These are phyloP conservation scores for Aspergillus hortae DNA, from an alignment of 2,329 filamentous ascomycete species.

Conservation along the genomic window DNA sequence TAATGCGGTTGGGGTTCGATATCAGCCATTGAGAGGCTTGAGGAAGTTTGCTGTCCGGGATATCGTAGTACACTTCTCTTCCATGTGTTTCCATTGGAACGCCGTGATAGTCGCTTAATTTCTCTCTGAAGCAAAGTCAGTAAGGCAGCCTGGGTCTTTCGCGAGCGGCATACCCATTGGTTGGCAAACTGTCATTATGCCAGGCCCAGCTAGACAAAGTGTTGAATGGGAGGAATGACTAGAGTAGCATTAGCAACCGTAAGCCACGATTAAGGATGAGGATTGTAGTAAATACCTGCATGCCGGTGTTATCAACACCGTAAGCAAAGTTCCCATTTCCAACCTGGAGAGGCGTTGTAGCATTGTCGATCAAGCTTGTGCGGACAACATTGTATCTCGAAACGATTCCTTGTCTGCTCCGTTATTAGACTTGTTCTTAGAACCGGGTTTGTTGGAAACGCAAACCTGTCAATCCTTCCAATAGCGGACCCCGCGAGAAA, in stretches of 20 bases:
- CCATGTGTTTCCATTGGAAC: constrained; percentile 10
- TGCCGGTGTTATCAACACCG: constrained; percentile 14
- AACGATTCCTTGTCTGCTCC: constrained; percentile 3
- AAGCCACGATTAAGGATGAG: not conserved
- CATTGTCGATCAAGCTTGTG: constrained; percentile 8
- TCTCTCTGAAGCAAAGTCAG: not conserved
- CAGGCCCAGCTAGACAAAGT: constrained; percentile 15
- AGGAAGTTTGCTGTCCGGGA: constrained; percentile 11
- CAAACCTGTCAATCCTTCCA: constrained; percentile 4
- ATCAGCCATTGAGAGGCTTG: constrained; percentile 14
- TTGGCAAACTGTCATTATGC: constrained; percentile 14
- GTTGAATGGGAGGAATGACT: constrained; percentile 14
- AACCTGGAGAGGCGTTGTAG: constrained; percentile 13
- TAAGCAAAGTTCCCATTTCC: constrained; percentile 17
- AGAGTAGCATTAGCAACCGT: not conserved
- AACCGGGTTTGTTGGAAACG: not conserved
- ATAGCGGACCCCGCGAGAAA: not conserved
- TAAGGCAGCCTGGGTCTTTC: too few relatives aligned
- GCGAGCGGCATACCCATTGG: constrained; percentile 4
- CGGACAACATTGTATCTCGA: constrained; percentile 14
- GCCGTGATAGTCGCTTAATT: constrained; percentile 8
- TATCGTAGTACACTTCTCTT: constrained; percentile 13
- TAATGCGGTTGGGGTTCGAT: constrained; percentile 14
- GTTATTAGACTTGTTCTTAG: not conserved
- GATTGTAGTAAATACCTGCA: constrained; percentile 5